Percentiles rank a stretch among this genome's conserved stretches.
These are phyloP conservation scores for Multifurca ochricompacta DNA, from an alignment of 768 basidiomycete species.

Conservation along the genomic window DNA sequence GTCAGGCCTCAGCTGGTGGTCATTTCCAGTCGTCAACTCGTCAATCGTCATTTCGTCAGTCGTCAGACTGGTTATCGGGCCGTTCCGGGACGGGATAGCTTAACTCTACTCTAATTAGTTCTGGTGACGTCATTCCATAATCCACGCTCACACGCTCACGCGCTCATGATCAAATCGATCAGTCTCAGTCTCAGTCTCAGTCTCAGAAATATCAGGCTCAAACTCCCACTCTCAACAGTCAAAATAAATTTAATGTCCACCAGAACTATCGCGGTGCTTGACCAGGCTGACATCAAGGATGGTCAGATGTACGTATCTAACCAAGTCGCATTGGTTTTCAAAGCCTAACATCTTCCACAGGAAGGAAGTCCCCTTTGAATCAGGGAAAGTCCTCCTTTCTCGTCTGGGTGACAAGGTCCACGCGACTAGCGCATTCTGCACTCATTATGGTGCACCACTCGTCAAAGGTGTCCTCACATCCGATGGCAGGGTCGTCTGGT, in stretches of 20 bases:
- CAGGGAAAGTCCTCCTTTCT: conserved; percentile 71
- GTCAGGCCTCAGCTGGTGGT: too few species aligned
- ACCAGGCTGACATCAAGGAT: conserved; percentile 41
- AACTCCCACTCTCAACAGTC: not conserved
- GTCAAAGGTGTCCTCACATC: conserved; percentile 73
- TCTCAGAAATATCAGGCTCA: not conserved
- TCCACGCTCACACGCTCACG: too few species aligned
- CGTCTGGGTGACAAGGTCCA: conserved; percentile 67
- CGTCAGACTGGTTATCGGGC: too few species aligned
- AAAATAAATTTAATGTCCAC: conserved; percentile 27
- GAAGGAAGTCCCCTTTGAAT: conserved; percentile 77
- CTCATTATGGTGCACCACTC: conserved; percentile 87
- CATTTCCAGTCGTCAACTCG: too few species aligned
- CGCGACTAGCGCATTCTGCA: conserved; percentile 80
- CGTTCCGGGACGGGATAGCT: too few species aligned
- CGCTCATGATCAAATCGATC: too few species aligned
- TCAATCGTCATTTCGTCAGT: too few species aligned
- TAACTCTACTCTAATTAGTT: too few species aligned
- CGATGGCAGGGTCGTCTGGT: conserved; percentile 77
- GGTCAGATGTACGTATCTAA: conserved; percentile 42
- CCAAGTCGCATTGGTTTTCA: not conserved
- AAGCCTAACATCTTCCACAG: conserved; percentile 30
- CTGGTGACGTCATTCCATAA: too few species aligned
- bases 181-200: not conserved
- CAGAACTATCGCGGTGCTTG: conserved; percentile 42